Evolutionary conservation across 768 basidiomycete genomes (phyloP).

Genomic region (Grammothele lineata): DNA sequence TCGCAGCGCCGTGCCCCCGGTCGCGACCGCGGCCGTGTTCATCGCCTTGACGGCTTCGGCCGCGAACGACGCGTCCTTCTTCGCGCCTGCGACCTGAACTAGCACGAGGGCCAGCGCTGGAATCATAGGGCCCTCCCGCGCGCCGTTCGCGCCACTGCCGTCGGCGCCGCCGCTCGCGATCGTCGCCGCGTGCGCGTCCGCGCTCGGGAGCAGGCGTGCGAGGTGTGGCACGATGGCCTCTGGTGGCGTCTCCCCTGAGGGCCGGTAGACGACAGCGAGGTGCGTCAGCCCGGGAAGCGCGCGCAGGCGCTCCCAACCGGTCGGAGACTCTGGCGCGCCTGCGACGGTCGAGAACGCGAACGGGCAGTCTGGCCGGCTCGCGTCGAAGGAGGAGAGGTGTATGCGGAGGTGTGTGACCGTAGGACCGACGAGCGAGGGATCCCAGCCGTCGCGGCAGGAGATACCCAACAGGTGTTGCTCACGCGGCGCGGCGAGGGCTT

Average conservation of each 20-base stretch:
- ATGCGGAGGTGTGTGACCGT: slow-evolving; percentile 32
- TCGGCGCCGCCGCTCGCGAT: too few species aligned
- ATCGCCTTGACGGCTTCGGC: slow-evolving; percentile 15
- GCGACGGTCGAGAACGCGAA: slow-evolving; percentile 10
- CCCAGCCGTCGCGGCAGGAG: slow-evolving; percentile 34
- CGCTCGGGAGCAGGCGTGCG: slow-evolving; percentile 10
- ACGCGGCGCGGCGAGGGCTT: slow-evolving; percentile 14
- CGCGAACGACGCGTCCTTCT: slow-evolving; percentile 8
- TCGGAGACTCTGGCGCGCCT: neutral
- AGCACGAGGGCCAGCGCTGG: slow-evolving; percentile 23
- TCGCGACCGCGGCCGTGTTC: slow-evolving; percentile 17
- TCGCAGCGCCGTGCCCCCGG: slow-evolving; percentile 18
- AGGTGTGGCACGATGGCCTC: slow-evolving; percentile 16
- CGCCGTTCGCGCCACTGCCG: neutral
- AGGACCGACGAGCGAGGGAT: slow-evolving; percentile 24
- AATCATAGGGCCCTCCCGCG: slow-evolving; percentile 2
- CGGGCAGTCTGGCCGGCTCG: slow-evolving; percentile 11
- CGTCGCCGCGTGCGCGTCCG: too few species aligned
- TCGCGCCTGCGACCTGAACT: slow-evolving; percentile 23
- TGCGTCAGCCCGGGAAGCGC: slow-evolving; percentile 28
- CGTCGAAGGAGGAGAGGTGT: slow-evolving; percentile 24
- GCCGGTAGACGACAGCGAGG: slow-evolving; percentile 27
- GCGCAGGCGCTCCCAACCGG: slow-evolving; percentile 21
- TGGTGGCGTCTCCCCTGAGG: slow-evolving; percentile 10
- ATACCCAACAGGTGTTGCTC: slow-evolving; percentile 33